Evolutionary conservation across 176 grass and related monocot genomes (phyloP).

Genomic region (maize (Zea mays)): DNA sequence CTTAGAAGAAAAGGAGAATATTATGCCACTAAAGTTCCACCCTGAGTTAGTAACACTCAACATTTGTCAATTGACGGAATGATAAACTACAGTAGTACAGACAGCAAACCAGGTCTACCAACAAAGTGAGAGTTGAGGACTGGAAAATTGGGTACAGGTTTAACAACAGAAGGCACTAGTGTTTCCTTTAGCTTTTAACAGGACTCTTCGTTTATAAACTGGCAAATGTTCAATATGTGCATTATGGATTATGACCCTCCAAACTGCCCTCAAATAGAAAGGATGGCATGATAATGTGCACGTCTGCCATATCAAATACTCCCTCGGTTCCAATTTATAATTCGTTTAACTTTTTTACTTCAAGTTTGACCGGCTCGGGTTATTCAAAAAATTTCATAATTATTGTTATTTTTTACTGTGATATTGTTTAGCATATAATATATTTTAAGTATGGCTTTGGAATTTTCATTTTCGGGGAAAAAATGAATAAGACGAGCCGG

Average conservation of each 20-base stretch:
- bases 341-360: too few species aligned
- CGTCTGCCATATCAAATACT: slow-evolving; percentile 6
- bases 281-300: not conserved
- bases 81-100: not conserved
- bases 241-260: not conserved
- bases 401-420: too few species aligned
- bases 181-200: not conserved
- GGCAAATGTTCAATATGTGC: not conserved
- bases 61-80: not conserved
- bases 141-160: not conserved
- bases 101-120: not conserved
- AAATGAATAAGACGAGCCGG: too few species aligned
- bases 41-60: not conserved
- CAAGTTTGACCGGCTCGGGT: too few species aligned
- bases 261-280: too few species aligned
- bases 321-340: too few species aligned
- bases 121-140: slow-evolving; percentile 5
- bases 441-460: too few species aligned
- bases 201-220: not conserved
- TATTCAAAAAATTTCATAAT: too few species aligned
- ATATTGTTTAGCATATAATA: too few species aligned
- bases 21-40: not conserved
- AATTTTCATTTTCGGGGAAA: too few species aligned
- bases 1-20: not conserved
- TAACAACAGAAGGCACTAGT: not conserved